These are phyloP conservation scores for Apiotrichum brassicae DNA, from an alignment of 1,284 basidiomycete genomes.

Conservation along the genomic window DNA sequence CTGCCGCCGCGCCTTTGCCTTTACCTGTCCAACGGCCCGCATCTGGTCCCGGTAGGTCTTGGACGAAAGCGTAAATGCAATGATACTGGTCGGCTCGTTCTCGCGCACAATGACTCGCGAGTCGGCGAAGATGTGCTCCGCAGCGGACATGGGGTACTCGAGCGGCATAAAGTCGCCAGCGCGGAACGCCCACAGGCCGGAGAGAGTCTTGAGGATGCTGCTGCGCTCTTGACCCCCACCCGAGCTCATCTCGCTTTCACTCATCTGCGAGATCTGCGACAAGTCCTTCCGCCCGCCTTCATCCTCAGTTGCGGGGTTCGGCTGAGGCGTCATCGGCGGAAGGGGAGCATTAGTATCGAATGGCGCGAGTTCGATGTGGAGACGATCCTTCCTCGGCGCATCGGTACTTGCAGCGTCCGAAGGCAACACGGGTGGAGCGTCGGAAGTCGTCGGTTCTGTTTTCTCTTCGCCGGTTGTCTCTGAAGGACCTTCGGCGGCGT, in stretches of 20 bases:
- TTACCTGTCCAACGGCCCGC: conserved; percentile 53
- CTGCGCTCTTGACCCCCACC: conserved; percentile 57
- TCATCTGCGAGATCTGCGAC: conserved; percentile 39
- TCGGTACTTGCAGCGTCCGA: not conserved
- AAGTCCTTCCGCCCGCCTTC: conserved; percentile 17
- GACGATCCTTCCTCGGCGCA: conserved; percentile 22
- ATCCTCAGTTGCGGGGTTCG: conserved; percentile 21
- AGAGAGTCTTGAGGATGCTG: conserved; percentile 79
- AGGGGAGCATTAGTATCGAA: conserved; percentile 47
- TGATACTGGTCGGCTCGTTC: conserved; percentile 96
- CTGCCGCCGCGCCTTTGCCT: conserved; percentile 9
- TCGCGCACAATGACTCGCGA: conserved; percentile 92
- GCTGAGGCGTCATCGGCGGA: conserved; percentile 40
- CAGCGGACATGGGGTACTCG: conserved; percentile 52
- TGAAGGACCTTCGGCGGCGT: not conserved
- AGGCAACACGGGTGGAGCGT: not conserved
- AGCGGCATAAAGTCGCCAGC: conserved; percentile 53
- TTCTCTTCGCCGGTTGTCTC: not conserved
- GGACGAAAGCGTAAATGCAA: conserved; percentile 90
- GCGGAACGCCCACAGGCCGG: conserved; percentile 68
- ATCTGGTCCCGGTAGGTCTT: conserved; percentile 82
- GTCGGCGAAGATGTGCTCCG: conserved; percentile 89
- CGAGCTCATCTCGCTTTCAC: conserved; percentile 48
- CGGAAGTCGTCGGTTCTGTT: no score
- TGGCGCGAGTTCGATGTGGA: conserved; percentile 45